Evolutionary conservation across 768 basidiomycete genomes (phyloP), one percentile per base, ranked within the genome.

Genomic region (Vararia minispora): DNA sequence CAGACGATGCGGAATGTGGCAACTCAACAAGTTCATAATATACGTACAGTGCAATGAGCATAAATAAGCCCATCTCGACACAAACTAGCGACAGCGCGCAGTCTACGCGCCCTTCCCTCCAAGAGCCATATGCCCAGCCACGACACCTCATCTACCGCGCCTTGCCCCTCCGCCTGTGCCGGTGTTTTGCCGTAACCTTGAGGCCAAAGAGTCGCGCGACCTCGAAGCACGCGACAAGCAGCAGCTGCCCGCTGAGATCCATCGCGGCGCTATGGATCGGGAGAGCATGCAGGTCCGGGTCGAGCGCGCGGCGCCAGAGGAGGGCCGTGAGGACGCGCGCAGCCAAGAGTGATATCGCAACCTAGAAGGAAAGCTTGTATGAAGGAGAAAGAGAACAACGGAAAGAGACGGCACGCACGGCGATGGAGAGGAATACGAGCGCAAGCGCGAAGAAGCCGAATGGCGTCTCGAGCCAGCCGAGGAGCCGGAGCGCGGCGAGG

Each of bases 281-380:
- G n/a, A 97, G 62, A 2, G 89, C 89, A 55, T 94, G 92, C 60
- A 84, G 79, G 55, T 97, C 91, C 5, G 91, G 91, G 55, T 97
- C 91, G 20, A 76, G 65, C 9, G 72, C 65, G 39, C 65, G 74
- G 1, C 71, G 69, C 89, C 90, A 94, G 20, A 95, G 69, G 53
- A 74, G 77, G 30, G 73, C 60, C 2, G 89, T 91, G 34, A 91
- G 63, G 9, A 53, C 49, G 35, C 66, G 72, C 1, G 85, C 89
- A 24, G 84, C 57, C 21, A 67, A 18, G 4, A 97, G 67, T 2
- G 90, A 90, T 41, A 75, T 59, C 10, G 68, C 55, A 20, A 84
- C 79, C 89, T 94, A 52, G 3, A 27, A 23, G 13, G 13, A 21
- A 7, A 24, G 28, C 16, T 22, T 10, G 23, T 1, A n/a, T 28